A percentile compares a stretch with the other conserved stretches of the same genome.
phyloP scores from a whole-genome alignment of 1,284 basidiomycete species.

The Austroboletus niveus region DNA sequence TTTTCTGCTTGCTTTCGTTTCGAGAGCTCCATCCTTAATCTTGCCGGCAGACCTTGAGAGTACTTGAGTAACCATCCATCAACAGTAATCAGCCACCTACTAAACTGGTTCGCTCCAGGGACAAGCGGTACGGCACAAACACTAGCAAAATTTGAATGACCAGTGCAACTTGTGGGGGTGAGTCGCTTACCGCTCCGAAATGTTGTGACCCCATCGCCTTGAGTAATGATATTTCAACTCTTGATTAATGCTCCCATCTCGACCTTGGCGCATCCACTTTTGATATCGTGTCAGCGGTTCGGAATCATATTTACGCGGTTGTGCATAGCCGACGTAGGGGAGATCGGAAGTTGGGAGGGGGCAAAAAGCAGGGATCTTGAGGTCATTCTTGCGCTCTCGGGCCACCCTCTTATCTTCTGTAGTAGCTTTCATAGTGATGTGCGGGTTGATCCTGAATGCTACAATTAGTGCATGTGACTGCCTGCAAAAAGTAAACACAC shows the following conservation, averaged over 20 bases:
- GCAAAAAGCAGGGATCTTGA: conserved; percentile 42
- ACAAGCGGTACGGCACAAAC: conserved; percentile 47
- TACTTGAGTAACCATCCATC: not conserved
- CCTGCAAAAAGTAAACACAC: conserved; percentile 3
- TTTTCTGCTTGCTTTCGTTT: conserved; percentile 23
- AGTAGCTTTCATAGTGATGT: conserved; percentile 35
- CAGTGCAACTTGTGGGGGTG: not conserved
- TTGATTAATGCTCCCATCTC: conserved; percentile 18
- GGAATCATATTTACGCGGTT: conserved; percentile 42
- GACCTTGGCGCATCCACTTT: conserved; percentile 43
- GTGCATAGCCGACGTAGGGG: conserved; percentile 45
- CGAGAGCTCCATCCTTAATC: conserved; percentile 35
- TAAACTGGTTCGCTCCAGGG: conserved; percentile 44
- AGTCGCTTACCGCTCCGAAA: conserved; percentile 52
- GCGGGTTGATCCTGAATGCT: conserved; percentile 49
- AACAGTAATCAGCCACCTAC: conserved; percentile 30
- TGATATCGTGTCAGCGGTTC: conserved; percentile 59
- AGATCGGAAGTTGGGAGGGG: conserved; percentile 32
- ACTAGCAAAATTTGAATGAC: conserved; percentile 31
- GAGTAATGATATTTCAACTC: conserved; percentile 52
- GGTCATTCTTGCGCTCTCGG: conserved; percentile 31
- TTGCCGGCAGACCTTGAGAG: conserved; percentile 41
- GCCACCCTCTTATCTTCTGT: conserved; percentile 33
- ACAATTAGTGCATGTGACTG: conserved; percentile 3
- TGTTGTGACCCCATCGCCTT: conserved; percentile 32